A percentile compares a stretch with the other conserved stretches of the same genome.
Conservation (phyloP, 345 rosid genomes). For the Salix purpurea region DNA sequence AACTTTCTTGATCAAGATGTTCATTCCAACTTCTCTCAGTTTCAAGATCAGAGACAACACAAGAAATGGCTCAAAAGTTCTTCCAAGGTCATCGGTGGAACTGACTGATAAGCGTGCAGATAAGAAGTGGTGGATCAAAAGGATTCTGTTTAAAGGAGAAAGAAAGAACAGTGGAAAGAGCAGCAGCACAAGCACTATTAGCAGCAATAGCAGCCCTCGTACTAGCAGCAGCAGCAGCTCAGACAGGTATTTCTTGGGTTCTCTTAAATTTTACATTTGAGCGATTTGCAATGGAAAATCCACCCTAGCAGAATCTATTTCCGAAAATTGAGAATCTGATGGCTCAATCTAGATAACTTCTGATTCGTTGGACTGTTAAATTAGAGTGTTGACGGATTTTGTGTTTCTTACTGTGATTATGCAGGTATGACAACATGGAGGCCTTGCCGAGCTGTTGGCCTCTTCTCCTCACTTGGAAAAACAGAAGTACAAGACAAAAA, state of each 20-base stretch:
- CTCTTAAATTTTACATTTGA: not conserved
- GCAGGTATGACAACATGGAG: conserved; percentile 9
- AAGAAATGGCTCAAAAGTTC: conserved; percentile 24
- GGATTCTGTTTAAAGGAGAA: conserved; percentile 4
- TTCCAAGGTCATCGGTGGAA: conserved; percentile 26
- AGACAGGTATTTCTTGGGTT: conserved; percentile 28
- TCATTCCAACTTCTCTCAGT: conserved; percentile 31
- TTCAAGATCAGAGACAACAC: conserved; percentile 19
- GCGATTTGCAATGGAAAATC: not conserved
- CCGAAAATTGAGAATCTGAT: not conserved
- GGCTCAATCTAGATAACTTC: too few relatives aligned
- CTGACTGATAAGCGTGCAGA: conserved; percentile 10
- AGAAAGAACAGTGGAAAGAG: conserved; percentile 3
- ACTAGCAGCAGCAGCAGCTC: conserved; percentile 11
- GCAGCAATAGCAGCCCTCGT: conserved; percentile 5
- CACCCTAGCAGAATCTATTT: not conserved
- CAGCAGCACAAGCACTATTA: conserved; percentile 6
- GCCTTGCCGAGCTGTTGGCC: conserved; percentile 35
- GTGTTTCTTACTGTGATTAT: not conserved
- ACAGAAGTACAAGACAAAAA: conserved; percentile 7
- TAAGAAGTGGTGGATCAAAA: conserved; percentile 19
- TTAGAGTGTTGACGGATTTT: not conserved
- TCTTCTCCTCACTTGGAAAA: conserved; percentile 17
- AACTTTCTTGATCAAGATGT: conserved; percentile 45
- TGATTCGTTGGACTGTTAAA: not conserved